These are phyloP conservation scores for Brasilioporus rufonigricans DNA, from an alignment of 768 basidiomycete species.

Conservation along the genomic window DNA sequence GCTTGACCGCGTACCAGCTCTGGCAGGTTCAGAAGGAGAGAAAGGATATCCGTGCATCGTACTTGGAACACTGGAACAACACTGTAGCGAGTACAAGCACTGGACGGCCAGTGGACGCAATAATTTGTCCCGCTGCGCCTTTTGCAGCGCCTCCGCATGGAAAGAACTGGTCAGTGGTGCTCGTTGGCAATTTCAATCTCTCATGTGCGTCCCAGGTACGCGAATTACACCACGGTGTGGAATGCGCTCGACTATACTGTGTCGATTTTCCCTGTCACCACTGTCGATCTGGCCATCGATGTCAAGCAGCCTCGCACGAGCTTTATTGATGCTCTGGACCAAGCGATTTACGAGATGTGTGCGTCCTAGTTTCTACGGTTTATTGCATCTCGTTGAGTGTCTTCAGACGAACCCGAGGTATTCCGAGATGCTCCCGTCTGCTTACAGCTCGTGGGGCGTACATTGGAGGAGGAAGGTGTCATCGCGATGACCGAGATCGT, in stretches of 20 bases:
- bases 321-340: no score
- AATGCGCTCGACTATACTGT: conserved; percentile 68
- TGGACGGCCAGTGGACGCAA: conserved; percentile 72
- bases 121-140: conserved; percentile 72
- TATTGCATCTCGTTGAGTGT: no score
- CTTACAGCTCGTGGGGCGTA: conserved; percentile 66
- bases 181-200: background rate
- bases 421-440: conserved; percentile 60
- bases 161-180: conserved; percentile 43
- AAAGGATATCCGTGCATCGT: conserved; percentile 48
- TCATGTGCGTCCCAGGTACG: conserved; percentile 33
- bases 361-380: no score
- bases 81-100: conserved; percentile 57
- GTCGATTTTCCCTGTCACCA: conserved; percentile 61
- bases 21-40: conserved; percentile 63
- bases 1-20: conserved; percentile 53
- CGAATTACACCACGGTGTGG: conserved; percentile 56
- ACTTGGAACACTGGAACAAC: conserved; percentile 62
- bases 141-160: conserved; percentile 66
- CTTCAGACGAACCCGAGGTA: conserved; percentile 52
- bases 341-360: conserved; percentile 53
- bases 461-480: conserved; percentile 69
- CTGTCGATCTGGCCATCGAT: conserved; percentile 58
- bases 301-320: conserved; percentile 39
- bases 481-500: conserved; percentile 65